Evolutionary conservation across 169 alveolate genomes (phyloP).

Genomic region (Besnoitia besnoiti): DNA sequence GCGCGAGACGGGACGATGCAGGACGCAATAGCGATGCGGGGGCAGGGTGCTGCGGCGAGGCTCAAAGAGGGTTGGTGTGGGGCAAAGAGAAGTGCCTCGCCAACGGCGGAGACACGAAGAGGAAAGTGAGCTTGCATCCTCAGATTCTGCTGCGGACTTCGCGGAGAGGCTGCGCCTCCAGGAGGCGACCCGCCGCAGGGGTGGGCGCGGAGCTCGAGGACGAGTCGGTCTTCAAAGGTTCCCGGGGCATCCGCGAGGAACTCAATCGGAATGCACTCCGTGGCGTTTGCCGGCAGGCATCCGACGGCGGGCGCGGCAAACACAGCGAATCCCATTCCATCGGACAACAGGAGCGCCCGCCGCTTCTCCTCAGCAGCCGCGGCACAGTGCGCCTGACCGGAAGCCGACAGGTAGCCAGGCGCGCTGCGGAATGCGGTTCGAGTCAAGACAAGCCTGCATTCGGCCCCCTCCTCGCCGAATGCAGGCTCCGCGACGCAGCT

Average conservation of each 20-base stretch:
- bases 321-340: neutral
- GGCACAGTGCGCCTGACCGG: conserved; percentile 16
- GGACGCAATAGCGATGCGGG: neutral
- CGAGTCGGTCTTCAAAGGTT: neutral
- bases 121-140: conserved; percentile 26
- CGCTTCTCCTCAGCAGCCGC: neutral
- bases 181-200: neutral
- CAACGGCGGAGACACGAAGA: conserved; percentile 10
- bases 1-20: conserved; percentile 3
- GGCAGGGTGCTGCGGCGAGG: conserved; percentile 6
- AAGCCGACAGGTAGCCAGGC: conserved; percentile 8
- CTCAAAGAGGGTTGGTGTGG: neutral
- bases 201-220: conserved; percentile 31
- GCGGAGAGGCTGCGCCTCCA: neutral
- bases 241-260: neutral
- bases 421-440: neutral
- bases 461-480: no score
- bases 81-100: neutral
- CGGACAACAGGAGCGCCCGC: neutral
- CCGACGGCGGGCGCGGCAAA: neutral
- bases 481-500: no score
- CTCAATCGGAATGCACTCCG: conserved; percentile 12
- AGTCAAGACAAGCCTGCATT: neutral
- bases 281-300: neutral
- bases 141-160: neutral